These are phyloP conservation scores for Penicillium antarcticum DNA, from an alignment of 495 filamentous ascomycete genomes.

Conservation along the genomic window DNA sequence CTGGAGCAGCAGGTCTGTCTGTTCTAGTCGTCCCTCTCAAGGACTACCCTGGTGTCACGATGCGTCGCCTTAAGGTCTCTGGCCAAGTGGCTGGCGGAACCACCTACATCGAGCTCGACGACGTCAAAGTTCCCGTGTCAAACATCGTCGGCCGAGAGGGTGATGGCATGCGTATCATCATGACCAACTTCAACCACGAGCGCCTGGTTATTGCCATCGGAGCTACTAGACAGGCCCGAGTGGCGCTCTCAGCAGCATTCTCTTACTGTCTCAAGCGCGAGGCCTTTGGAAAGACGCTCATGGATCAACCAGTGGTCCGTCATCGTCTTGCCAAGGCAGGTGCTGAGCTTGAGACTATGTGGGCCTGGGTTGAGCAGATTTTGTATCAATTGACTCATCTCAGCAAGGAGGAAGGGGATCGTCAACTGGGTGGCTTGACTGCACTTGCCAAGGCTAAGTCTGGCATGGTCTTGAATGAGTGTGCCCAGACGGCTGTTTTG, in stretches of 20 bases:
- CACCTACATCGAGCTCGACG: slow-evolving; percentile 73
- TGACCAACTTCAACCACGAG: slow-evolving; percentile 87
- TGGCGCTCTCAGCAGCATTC: slow-evolving; percentile 62
- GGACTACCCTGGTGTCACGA: slow-evolving; percentile 56
- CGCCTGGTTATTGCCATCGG: slow-evolving; percentile 63
- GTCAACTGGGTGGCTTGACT: slow-evolving; percentile 64
- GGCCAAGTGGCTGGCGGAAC: slow-evolving; percentile 64
- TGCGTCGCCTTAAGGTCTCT: slow-evolving; percentile 60
- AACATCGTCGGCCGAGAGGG: slow-evolving; percentile 72
- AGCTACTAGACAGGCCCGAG: slow-evolving; percentile 58
- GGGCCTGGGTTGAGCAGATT: slow-evolving; percentile 73
- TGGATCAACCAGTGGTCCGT: slow-evolving; percentile 71
- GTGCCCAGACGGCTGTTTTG: slow-evolving; percentile 62
- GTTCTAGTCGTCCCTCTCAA: slow-evolving; percentile 67
- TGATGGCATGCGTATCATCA: slow-evolving; percentile 69
- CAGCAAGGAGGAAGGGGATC: slow-evolving; percentile 59
- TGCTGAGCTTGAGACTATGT: slow-evolving; percentile 64
- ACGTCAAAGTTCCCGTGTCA: slow-evolving; percentile 63
- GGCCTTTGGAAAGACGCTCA: slow-evolving; percentile 69
- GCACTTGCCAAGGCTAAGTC: slow-evolving; percentile 68
- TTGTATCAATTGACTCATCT: slow-evolving; percentile 66
- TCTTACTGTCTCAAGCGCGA: slow-evolving; percentile 68
- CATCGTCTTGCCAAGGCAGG: slow-evolving; percentile 69
- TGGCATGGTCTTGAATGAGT: slow-evolving; percentile 67
- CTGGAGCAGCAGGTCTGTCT: slow-evolving; percentile 58